Conservation (phyloP, 768 basidiomycete species). For the Gautieria morchelliformis region DNA sequence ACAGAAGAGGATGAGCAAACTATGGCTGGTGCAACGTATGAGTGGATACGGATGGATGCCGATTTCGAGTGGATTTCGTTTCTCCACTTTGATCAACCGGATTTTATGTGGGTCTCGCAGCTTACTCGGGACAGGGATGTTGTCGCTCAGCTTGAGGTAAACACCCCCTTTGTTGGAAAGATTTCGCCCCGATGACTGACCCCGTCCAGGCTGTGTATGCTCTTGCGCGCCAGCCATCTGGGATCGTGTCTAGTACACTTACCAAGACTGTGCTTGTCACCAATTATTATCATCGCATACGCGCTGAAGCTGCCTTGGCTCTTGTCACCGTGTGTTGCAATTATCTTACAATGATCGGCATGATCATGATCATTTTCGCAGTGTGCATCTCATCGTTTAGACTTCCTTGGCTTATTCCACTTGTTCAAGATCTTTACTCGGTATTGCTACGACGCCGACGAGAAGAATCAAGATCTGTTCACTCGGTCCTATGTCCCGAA, state of each 20-base stretch:
- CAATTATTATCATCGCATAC: conserved; percentile 93
- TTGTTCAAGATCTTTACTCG: conserved; percentile 90
- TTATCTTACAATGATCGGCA: not conserved
- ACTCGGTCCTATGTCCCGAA: conserved; percentile 85
- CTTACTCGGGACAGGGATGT: conserved; percentile 93
- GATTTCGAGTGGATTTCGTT: conserved; percentile 99
- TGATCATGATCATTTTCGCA: conserved; percentile 22
- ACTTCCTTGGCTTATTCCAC: conserved; percentile 89
- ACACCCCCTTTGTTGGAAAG: conserved; percentile 17
- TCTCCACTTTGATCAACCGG: conserved; percentile 87
- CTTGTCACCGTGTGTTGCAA: conserved; percentile 58
- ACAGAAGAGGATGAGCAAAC: conserved; percentile 89
- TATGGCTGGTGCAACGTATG: conserved; percentile 95
- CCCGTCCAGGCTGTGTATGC: conserved; percentile 77
- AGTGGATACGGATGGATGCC: conserved; percentile 98
- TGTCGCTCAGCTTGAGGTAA: conserved; percentile 90
- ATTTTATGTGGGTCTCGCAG: conserved; percentile 98
- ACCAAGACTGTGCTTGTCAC: conserved; percentile 91
- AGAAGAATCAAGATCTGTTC: conserved; percentile 74
- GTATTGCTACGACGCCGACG: conserved; percentile 84
- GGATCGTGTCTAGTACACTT: conserved; percentile 82
- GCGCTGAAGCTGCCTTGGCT: conserved; percentile 86
- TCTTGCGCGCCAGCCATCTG: conserved; percentile 68
- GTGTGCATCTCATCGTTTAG: conserved; percentile 77
- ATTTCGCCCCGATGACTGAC: conserved; percentile 1